These are phyloP conservation scores for Thermochaetoides thermophila DNA, from an alignment of 495 filamentous ascomycete genomes.

Conservation along the genomic window DNA sequence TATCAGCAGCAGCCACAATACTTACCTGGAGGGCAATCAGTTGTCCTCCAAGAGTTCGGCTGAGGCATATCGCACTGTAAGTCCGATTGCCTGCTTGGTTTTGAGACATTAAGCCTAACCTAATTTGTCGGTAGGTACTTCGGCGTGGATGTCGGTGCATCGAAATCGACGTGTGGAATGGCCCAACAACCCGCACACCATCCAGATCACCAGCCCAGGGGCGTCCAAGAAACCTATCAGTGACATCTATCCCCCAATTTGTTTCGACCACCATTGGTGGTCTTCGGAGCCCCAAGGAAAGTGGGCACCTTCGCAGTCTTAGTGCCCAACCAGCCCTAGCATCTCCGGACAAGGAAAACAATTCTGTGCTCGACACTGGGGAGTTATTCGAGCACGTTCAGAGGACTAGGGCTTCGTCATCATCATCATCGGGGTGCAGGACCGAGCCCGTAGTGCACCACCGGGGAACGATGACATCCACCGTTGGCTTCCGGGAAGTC, in stretches of 20 bases:
- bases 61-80: slow-evolving; percentile 64
- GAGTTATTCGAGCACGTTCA: slow-evolving; percentile 9
- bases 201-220: slow-evolving; percentile 17
- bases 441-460: slow-evolving; percentile 18
- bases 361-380: slow-evolving; percentile 17
- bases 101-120: too few species aligned
- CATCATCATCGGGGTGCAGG: slow-evolving; percentile 12
- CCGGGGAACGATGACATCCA: slow-evolving; percentile 66
- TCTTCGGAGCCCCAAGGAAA: slow-evolving; percentile 11
- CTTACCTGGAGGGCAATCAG: slow-evolving; percentile 83
- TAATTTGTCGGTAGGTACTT: too few species aligned
- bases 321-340: slow-evolving; percentile 5
- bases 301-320: slow-evolving; percentile 11
- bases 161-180: slow-evolving; percentile 95
- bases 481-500: slow-evolving; percentile 73
- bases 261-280: slow-evolving; percentile 21
- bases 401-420: slow-evolving; percentile 16
- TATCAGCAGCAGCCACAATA: slow-evolving; percentile 72
- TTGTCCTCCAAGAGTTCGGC: slow-evolving; percentile 63
- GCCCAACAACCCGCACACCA: slow-evolving; percentile 19
- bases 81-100: slow-evolving; percentile 2
- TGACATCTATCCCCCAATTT: slow-evolving; percentile 20
- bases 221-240: slow-evolving; percentile 25
- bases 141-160: slow-evolving; percentile 81
- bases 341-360: slow-evolving; percentile 8